Conservation (phyloP, 2,329 filamentous ascomycete species). For the Geoglossum cookeanum region DNA sequence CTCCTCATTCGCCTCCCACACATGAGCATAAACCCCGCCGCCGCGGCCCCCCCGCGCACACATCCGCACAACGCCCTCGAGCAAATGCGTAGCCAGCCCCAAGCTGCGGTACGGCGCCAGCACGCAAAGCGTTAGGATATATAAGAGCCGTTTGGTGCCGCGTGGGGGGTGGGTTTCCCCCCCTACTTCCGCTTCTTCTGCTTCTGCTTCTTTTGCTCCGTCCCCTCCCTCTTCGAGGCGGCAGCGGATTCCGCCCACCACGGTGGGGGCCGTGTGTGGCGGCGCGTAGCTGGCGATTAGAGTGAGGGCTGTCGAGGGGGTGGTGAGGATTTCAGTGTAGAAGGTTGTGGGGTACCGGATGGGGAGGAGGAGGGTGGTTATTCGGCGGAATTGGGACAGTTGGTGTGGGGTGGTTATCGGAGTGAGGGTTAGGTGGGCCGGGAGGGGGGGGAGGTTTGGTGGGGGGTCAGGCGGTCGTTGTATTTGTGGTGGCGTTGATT, state of each 20-base stretch:
- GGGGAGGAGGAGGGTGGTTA: constrained; percentile 38
- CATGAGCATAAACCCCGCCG: constrained; percentile 35
- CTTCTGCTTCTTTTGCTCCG: no score
- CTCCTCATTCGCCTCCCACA: constrained; percentile 43
- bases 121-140: constrained; percentile 41
- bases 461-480: neutral
- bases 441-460: neutral
- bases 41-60: no score
- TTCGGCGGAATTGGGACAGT: constrained; percentile 17
- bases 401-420: neutral
- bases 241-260: constrained; percentile 30
- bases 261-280: constrained; percentile 6
- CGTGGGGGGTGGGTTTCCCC: neutral
- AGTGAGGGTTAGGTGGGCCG: neutral
- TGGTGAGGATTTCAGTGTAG: constrained; percentile 38
- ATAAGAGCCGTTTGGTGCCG: constrained; percentile 15
- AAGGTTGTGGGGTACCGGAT: constrained; percentile 41
- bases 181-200: no score
- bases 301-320: constrained; percentile 31
- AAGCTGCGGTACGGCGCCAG: constrained; percentile 38
- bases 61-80: constrained; percentile 23
- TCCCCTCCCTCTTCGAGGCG: constrained; percentile 20
- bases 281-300: constrained; percentile 40
- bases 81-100: constrained; percentile 36
- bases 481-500: neutral